These are phyloP conservation scores for Schwanniomyces etchellsii DNA, from an alignment of 1,139 yeast genomes.

Conservation along the genomic window DNA sequence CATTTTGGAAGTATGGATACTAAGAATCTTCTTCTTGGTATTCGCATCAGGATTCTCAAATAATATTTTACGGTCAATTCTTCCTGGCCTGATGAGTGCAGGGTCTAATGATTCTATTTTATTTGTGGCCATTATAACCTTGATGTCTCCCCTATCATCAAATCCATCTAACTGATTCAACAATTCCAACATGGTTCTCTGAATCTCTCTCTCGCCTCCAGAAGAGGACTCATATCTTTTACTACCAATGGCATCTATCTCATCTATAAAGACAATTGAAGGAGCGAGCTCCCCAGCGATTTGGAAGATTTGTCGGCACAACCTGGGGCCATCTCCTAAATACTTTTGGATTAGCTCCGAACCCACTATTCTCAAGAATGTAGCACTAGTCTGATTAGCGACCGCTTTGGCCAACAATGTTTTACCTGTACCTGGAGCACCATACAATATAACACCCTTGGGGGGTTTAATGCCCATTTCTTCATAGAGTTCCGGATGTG, in stretches of 20 bases:
- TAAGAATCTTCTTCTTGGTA: slow-evolving; percentile 88
- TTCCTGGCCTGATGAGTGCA: slow-evolving; percentile 96
- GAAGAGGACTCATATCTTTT: slow-evolving; percentile 94
- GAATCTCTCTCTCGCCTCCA: slow-evolving; percentile 97
- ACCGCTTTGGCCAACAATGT: slow-evolving; percentile 96
- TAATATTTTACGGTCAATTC: slow-evolving; percentile 94
- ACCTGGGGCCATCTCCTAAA: slow-evolving; percentile 95
- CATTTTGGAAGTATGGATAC: slow-evolving; percentile 95
- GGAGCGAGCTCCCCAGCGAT: slow-evolving; percentile 98
- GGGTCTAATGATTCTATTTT: slow-evolving; percentile 95
- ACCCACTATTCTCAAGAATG: slow-evolving; percentile 93
- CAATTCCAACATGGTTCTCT: slow-evolving; percentile 96
- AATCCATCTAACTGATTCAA: slow-evolving; percentile 97
- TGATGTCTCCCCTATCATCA: slow-evolving; percentile 96
- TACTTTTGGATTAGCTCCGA: slow-evolving; percentile 96
- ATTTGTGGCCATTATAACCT: slow-evolving; percentile 98
- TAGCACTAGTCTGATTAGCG: slow-evolving; percentile 96
- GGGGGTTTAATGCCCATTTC: slow-evolving; percentile 99
- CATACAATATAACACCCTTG: slow-evolving; percentile 95
- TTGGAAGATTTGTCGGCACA: slow-evolving; percentile 91
- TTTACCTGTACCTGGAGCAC: slow-evolving; percentile 99
- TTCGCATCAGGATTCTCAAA: slow-evolving; percentile 94
- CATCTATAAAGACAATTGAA: slow-evolving; percentile 95
- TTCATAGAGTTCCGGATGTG: slow-evolving; percentile 96
- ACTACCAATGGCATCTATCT: slow-evolving; percentile 98